Percentiles rank a stretch among this genome's conserved stretches.
phyloP scores from a whole-genome alignment of 148 eudicot genomes.

The Camellia lanceoleosa region DNA sequence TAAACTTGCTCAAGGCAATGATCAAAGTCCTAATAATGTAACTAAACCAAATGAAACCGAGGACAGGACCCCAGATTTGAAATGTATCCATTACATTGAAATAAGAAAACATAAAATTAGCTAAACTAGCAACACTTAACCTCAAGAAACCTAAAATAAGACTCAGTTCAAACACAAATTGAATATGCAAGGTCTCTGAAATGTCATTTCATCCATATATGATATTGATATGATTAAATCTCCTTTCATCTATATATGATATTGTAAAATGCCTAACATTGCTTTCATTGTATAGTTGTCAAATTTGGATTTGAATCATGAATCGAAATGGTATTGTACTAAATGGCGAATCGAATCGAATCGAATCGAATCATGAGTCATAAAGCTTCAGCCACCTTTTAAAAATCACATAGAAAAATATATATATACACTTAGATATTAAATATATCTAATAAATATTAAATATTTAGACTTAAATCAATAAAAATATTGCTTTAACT shows the following conservation, averaged over 20 bases:
- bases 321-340: no score
- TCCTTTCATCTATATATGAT: background rate
- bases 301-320: no score
- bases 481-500: no score
- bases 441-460: no score
- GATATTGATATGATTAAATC: background rate
- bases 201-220: background rate
- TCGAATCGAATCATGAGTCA: no score
- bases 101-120: background rate
- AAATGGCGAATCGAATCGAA: no score
- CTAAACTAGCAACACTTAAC: conserved; percentile 1
- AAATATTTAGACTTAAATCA: no score
- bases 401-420: no score
- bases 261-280: background rate
- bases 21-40: background rate
- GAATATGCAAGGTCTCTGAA: background rate
- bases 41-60: background rate
- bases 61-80: conserved; percentile 3
- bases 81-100: background rate
- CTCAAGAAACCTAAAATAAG: background rate
- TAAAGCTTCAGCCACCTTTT: no score
- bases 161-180: background rate
- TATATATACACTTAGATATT: no score
- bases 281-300: no score
- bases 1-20: background rate